These are phyloP conservation scores for Aureobasidium sp. DNA, from an alignment of 2,329 filamentous ascomycete species.

Conservation along the genomic window DNA sequence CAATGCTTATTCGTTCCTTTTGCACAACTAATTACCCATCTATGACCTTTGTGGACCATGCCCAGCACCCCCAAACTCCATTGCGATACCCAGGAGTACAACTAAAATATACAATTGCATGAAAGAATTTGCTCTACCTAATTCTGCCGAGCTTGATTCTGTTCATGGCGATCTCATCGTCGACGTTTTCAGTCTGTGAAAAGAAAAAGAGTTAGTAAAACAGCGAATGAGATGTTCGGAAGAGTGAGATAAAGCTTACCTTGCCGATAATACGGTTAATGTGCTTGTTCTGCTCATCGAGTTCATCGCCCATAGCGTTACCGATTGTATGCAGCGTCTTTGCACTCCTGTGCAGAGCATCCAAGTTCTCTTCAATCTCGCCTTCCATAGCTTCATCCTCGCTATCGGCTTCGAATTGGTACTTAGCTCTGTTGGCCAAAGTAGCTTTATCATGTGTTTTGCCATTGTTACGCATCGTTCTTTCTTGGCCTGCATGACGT, in stretches of 20 bases:
- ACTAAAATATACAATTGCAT: background rate
- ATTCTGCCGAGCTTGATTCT: constrained; percentile 61
- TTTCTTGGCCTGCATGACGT: constrained; percentile 57
- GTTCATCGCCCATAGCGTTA: constrained; percentile 63
- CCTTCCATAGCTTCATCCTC: constrained; percentile 56
- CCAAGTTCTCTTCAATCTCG: constrained; percentile 45
- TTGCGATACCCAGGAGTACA: background rate
- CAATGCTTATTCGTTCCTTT: background rate
- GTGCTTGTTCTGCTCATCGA: constrained; percentile 67
- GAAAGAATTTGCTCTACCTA: constrained; percentile 24
- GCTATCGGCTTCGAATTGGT: constrained; percentile 69
- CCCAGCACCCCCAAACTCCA: background rate
- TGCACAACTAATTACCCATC: constrained; percentile 5
- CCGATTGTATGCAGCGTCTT: constrained; percentile 65
- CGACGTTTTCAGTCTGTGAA: constrained; percentile 63
- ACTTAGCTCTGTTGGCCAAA: constrained; percentile 60
- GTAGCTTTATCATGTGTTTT: constrained; percentile 43
- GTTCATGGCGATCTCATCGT: constrained; percentile 74
- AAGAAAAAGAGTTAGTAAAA: constrained; percentile 17
- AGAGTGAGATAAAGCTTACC: constrained; percentile 36
- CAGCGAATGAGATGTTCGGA: background rate
- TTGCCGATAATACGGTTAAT: constrained; percentile 72
- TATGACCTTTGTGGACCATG: background rate
- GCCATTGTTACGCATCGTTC: constrained; percentile 37
- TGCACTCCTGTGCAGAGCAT: constrained; percentile 53